Conservation (phyloP, 305 asterid genomes). For the Rubia tinctorum region DNA sequence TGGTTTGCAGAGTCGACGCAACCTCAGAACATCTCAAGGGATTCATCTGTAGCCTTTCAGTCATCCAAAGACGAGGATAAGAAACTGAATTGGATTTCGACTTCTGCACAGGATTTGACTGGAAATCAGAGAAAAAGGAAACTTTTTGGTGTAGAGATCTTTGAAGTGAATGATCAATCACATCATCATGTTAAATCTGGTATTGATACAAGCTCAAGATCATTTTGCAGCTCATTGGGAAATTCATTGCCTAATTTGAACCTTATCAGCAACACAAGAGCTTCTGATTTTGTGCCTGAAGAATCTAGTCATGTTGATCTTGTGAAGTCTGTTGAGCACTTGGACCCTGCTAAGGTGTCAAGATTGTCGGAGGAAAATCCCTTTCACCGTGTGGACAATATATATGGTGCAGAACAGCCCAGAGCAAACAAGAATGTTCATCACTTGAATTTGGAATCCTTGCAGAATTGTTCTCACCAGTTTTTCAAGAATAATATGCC, state of each 20-base stretch:
- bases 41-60: slow-evolving; percentile 25
- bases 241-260: slow-evolving; percentile 21
- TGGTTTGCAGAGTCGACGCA: slow-evolving; percentile 34
- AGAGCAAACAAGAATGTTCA: slow-evolving; percentile 32
- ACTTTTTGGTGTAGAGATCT: slow-evolving; percentile 68
- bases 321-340: slow-evolving; percentile 18
- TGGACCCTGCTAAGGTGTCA: slow-evolving; percentile 19
- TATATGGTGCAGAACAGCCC: slow-evolving; percentile 8
- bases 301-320: slow-evolving; percentile 20
- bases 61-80: slow-evolving; percentile 29
- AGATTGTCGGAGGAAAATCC: slow-evolving; percentile 24
- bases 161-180: slow-evolving; percentile 37
- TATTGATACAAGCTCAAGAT: slow-evolving; percentile 16
- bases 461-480: slow-evolving; percentile 49
- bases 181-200: slow-evolving; percentile 13
- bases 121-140: slow-evolving; percentile 40
- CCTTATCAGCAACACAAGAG: slow-evolving; percentile 3
- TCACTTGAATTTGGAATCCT: slow-evolving; percentile 68
- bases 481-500: slow-evolving; percentile 43
- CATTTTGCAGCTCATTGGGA: slow-evolving; percentile 24
- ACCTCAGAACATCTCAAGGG: slow-evolving; percentile 24
- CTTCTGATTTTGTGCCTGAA: slow-evolving; percentile 7
- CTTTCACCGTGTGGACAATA: slow-evolving; percentile 47
- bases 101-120: slow-evolving; percentile 27
- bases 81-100: slow-evolving; percentile 23